Evolutionary conservation across 2,329 filamentous ascomycete species (phyloP).

Genomic region (Xylariaceae sp.): DNA sequence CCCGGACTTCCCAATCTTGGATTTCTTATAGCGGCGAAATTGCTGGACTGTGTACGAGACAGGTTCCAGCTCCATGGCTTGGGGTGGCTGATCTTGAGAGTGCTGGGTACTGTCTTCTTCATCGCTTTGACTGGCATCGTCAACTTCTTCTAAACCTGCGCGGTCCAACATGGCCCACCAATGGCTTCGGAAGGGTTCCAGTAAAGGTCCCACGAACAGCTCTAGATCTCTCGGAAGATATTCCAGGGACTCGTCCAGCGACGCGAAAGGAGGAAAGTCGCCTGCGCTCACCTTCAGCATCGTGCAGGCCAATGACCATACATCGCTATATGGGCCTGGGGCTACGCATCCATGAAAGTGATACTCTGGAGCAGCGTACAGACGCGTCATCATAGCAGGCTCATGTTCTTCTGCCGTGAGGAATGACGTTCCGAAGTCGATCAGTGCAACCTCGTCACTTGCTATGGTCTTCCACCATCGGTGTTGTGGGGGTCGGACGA

Average conservation of each 20-base stretch:
- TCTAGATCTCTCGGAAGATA: not conserved
- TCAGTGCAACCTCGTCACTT: not conserved
- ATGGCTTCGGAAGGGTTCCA: not conserved
- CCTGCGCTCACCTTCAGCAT: not conserved
- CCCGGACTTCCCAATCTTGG: not conserved
- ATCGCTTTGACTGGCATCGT: not conserved
- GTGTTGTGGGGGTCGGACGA: not conserved
- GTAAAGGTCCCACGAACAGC: not conserved
- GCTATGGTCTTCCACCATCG: not conserved
- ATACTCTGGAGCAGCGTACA: not conserved
- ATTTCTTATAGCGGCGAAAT: not conserved
- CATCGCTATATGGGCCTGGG: not conserved
- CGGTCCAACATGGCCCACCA: not conserved
- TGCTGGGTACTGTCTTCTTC: not conserved
- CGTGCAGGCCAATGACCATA: not conserved
- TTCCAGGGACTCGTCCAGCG: not conserved
- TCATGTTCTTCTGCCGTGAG: not conserved
- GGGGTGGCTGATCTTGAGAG: not conserved
- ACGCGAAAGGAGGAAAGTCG: not conserved
- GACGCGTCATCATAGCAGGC: not conserved
- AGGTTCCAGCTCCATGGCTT: not conserved
- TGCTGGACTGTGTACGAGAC: not conserved
- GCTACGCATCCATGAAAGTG: not conserved
- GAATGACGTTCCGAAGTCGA: not conserved
- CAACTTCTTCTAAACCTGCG: too few species aligned